These are phyloP conservation scores for Perkinsus marinus DNA, from an alignment of 169 alveolate genomes.

Conservation along the genomic window DNA sequence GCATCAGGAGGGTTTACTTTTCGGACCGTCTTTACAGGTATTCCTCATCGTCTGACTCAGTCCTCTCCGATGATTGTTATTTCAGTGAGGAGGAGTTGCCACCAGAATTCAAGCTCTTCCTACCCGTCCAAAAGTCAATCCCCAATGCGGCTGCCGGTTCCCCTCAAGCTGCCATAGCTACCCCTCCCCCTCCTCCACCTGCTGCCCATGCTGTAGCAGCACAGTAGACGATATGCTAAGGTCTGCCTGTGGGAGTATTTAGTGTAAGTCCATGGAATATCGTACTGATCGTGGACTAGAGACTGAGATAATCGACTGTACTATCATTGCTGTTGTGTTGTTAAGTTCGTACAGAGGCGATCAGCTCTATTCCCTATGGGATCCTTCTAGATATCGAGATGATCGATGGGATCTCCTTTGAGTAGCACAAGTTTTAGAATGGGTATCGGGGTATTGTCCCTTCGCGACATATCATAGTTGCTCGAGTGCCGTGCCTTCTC, in stretches of 20 bases:
- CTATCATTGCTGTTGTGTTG: background rate
- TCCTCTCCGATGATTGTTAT: background rate
- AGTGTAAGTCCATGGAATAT: background rate
- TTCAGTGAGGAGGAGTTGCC: slow-evolving; percentile 47
- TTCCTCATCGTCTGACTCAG: slow-evolving; percentile 32
- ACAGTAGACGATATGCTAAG: background rate
- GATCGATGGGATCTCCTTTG: no score
- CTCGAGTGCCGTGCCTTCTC: no score
- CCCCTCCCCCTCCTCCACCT: background rate
- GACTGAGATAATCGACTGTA: background rate
- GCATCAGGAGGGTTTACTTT: slow-evolving; percentile 87
- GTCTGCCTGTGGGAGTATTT: background rate
- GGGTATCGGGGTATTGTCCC: no score
- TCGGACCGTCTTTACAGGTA: slow-evolving; percentile 72
- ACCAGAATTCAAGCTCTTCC: slow-evolving; percentile 56
- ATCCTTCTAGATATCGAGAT: no score
- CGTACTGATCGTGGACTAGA: background rate
- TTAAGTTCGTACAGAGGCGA: background rate
- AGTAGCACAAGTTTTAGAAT: no score
- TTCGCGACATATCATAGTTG: no score
- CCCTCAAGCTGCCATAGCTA: background rate
- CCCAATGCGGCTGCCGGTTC: background rate
- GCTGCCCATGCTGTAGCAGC: background rate
- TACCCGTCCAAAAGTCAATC: background rate
- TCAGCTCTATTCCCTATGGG: no score